Base-by-base conservation (phyloP, 768 basidiomycete species). In the Suillus subalutaceus region DNA sequence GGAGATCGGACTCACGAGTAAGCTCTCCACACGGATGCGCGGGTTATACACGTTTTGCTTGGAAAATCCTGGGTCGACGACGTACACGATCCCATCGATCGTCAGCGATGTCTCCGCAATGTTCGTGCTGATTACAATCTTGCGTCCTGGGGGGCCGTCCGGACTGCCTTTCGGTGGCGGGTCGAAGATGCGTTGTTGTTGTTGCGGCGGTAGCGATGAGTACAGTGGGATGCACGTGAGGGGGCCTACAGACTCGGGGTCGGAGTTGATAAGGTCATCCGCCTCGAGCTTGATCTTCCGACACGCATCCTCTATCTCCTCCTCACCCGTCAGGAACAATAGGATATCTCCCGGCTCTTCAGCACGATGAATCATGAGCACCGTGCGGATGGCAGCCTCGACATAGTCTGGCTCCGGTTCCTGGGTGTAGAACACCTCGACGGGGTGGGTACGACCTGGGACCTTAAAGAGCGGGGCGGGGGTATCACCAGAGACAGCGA, bases 11-110 rank as follows among this genome's bases (percentile, higher is more conserved):
- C 91, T 91, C 52, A 99, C 96, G n/a, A 98, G 81, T 63, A 99
- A 81, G 66, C 90, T 92, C 80, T 99, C 97, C 23, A 99, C 97
- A 60, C 97, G 90, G 67, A 99, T 97, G 35, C 97, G 87, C 0
- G 97, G 97, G 76, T 98, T 99, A 82, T 99, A 99, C 60, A 99
- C 91, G 74, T 96, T 98, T 79, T 98, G 97, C 79, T 99, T 97
- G 44, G 92, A 96, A 80, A 99, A 98, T 1, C 96, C 96, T 0
- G 96, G 94, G 73, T 98, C 97, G 55, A 98, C 96, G 64, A 98
- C 97, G 72, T 99, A 99, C 20, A 99, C 96, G 72, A 99, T 98
- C 26, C 97, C 97, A 70, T 99, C 97, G 65, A 99, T 99, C 3
- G 97, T 99, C 52, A 99, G 79, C 3, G 95, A 97, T 1, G 97